Evolutionary conservation across 2,329 filamentous ascomycete genomes (phyloP), one percentile per base, ranked within the genome.

Genomic region (Thelonectria olida): DNA sequence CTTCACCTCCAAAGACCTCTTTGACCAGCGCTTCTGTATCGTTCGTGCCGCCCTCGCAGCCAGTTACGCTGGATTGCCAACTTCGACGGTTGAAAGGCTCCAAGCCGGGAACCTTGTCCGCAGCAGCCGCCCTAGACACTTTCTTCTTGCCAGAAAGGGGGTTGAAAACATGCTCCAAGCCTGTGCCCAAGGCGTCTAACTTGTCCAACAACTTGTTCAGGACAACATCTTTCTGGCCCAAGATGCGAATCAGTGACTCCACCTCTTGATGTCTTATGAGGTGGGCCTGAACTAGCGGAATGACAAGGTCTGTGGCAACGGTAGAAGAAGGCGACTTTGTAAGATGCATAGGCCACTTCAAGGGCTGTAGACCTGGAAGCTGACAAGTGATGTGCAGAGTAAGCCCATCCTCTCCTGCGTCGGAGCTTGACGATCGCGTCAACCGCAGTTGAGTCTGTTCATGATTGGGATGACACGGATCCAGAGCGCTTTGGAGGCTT

Each of bases 311-410:
- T 1, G 80, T 80, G 8, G 83, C 77, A 5, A 86, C 71, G 12
- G 76, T 73, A 17, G 79, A 77, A 8, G 79, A 68, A 2, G 80
- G 74, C 19, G 75, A 76, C 62, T 81, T 85, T 25, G 72, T 73
- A 17, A 95, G 76, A 48, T 82, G 76, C 57, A 93, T 81, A 0
- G 83, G 83, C 92, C 92, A 95, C 61, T 79, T 79, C 34, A 95
- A 78, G 5, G 86, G 82, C 48, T 82, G 79, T 27, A 93, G 79
- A 1, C 87, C 87, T n/a, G 90, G 88, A 12, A 95, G 80, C 8
- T 83, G 76, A 57, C 87, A 87, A 4, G 81, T 87, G 25, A 90
- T 78, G 39, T 82, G 80, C 36, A 93, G 74, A 8, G 72, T 76
- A 19, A 88, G 73, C 19, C 83, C 78, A 9, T 78, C 78, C 2